These are phyloP conservation scores for Penicillium cinerascens DNA, from an alignment of 495 filamentous ascomycete genomes.

Conservation along the genomic window DNA sequence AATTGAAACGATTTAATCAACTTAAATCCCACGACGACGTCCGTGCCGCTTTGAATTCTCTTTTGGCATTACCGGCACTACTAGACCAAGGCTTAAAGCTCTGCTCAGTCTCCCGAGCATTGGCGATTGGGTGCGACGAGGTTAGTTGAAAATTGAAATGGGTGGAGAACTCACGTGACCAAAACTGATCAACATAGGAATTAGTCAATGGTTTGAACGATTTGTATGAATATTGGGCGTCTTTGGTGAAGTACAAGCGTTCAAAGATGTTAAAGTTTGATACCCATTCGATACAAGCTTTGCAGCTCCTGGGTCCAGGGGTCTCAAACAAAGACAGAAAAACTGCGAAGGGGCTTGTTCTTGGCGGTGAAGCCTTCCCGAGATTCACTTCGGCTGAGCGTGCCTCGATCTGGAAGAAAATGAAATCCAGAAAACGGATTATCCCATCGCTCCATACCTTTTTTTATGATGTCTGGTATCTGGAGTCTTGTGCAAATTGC, in stretches of 20 bases:
- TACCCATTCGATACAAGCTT: conserved; percentile 9
- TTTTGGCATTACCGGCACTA: conserved; percentile 4
- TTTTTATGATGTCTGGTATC: conserved; percentile 31
- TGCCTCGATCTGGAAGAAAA: conserved; percentile 19
- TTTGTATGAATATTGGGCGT: conserved; percentile 13
- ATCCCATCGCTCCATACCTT: conserved; percentile 33
- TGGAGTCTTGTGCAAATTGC: conserved; percentile 23
- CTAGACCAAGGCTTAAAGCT: conserved; percentile 10
- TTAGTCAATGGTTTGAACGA: conserved; percentile 13
- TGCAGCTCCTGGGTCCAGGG: conserved; percentile 14
- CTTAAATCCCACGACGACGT: conserved; percentile 5
- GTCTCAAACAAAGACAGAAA: conserved; percentile 6
- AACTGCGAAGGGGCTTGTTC: conserved; percentile 3
- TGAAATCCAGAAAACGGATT: conserved; percentile 15
- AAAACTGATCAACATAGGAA: too few species aligned
- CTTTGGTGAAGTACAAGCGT: conserved; percentile 8
- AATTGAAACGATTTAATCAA: conserved; percentile 8
- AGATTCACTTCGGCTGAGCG: conserved; percentile 23
- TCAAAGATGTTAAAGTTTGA: conserved; percentile 12
- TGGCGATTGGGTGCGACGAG: conserved; percentile 20
- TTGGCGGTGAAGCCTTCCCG: conserved; percentile 23
- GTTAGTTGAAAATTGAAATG: conserved; percentile 5
- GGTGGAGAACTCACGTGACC: background rate
- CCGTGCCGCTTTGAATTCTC: conserved; percentile 12
- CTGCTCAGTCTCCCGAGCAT: conserved; percentile 8